A percentile compares a stretch with the other conserved stretches of the same genome.
Evolutionary conservation across 2,329 filamentous ascomycete genomes (phyloP).

Genomic region (Massarina eburnea): DNA sequence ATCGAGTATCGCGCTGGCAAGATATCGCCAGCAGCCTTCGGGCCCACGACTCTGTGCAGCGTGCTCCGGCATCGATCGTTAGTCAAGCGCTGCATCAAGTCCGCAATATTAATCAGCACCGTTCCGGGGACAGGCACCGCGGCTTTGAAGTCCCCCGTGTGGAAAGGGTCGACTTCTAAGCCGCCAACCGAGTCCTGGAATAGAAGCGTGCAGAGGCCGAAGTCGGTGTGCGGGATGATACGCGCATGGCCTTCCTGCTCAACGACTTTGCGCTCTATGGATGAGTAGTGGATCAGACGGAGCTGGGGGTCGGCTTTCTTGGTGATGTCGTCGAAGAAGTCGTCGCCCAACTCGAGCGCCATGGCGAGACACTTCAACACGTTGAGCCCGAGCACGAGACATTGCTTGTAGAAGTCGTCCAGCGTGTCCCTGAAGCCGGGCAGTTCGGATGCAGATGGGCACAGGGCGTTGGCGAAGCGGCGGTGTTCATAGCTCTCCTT

Average conservation of each 20-base stretch:
- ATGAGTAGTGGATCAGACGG: constrained; percentile 31
- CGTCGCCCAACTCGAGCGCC: constrained; percentile 26
- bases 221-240: constrained; percentile 36
- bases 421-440: constrained; percentile 27
- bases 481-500: constrained; percentile 31
- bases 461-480: constrained; percentile 21
- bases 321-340: constrained; percentile 28
- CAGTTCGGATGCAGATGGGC: constrained; percentile 19
- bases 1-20: constrained; percentile 41
- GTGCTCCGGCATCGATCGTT: constrained; percentile 39
- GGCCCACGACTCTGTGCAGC: constrained; percentile 41
- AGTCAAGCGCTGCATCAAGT: constrained; percentile 25
- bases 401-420: constrained; percentile 26
- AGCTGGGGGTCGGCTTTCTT: constrained; percentile 27
- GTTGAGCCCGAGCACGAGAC: constrained; percentile 21
- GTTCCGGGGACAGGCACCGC: constrained; percentile 25
- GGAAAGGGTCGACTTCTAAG: constrained; percentile 38
- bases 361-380: constrained; percentile 29
- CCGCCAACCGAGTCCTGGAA: constrained; percentile 43
- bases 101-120: constrained; percentile 29
- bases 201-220: constrained; percentile 40
- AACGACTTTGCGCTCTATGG: constrained; percentile 22
- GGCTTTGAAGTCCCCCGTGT: constrained; percentile 26
- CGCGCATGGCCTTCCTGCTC: constrained; percentile 25
- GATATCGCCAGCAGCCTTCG: constrained; percentile 25